Evolutionary conservation across 352 stramenopile species (phyloP), one percentile per base, ranked within the genome.

Genomic region (Globisporangium acanthophoron): DNA sequence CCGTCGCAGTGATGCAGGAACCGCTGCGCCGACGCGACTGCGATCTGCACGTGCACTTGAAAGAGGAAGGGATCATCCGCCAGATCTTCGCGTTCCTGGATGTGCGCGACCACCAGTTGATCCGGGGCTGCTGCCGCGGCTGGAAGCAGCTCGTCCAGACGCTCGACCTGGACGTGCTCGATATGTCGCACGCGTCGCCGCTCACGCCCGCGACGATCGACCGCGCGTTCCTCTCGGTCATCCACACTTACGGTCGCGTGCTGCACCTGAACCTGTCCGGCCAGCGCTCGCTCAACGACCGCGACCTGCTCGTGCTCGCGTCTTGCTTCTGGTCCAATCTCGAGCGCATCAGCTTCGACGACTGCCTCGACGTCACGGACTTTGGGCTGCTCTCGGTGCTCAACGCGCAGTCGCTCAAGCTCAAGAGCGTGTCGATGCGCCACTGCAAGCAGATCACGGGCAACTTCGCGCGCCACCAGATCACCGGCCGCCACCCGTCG

Each of bases 251-350:
- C 64, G 73, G 62, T 33, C 70, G 68, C 24, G 73, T 94, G 27
- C 67, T 76, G 33, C 60, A 64, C 18, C 65, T 94, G 27, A 71
- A 92, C 54, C 66, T 94, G 11, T 87, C 85, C 2, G 82, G 82
- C 12, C 85, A 94, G 60, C 80, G 85, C 5, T 73, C 71, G 3
- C 65, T 92, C 29, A 65, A 58, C 13, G 82, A 94, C 55, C 72
- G 76, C 6, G 85, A 94, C 54, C 53, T 94, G 56, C 74, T 94
- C 39, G 79, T 94, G 24, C 66, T 94, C 39, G 81, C 82, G 13
- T 92, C 85, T 18, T 80, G 74, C 69, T 94, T 90, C 54, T 94
- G 85, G 85, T 64, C 78, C 5, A 58, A 85, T 21, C 65, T 94
- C 20, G 82, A 92, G 58, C 62, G 74, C 53, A 74, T 94, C 50